Base-by-base conservation (phyloP, 2,329 filamentous ascomycete genomes). In the Exophiala viscosa region DNA sequence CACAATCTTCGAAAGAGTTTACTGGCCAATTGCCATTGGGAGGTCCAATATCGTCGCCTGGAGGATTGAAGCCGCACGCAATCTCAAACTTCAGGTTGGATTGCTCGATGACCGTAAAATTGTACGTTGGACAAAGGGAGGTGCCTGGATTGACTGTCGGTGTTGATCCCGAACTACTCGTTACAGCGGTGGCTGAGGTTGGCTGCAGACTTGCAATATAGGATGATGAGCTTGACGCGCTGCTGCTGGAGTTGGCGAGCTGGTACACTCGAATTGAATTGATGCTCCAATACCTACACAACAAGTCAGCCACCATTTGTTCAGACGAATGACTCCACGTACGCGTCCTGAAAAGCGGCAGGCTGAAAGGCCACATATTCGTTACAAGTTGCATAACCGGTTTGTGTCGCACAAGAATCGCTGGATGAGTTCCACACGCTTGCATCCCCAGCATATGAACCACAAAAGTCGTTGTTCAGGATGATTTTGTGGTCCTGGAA, bases 381-480 rank as follows among this genome's bases (percentile, higher is more conserved):
- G 17, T 56, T 53, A 45, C 60, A 62, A 6, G 54, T 53, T 5
- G 50, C 47, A 28, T 57, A 55, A 3, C 52, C 52, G 0, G 59
- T 61, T 10, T 35, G 42, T n/a, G 48, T 42, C 10, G 51, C 54
- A 36, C 59, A 61, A 31, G 57, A 58, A 11, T 49, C 57, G 15
- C 39, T 52, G 15, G 45, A 49, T 11, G 56, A 54, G 28, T 58
- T 54, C 60, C 60, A 62, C 31, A 62, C 58, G 34, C 28, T 50
- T 10, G 83, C 80, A 42, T 73, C 67, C 17, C 87, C 87, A 7
- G 88, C 88, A 88, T 88, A 93, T 62, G 85, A 80, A 10, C 90
- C 90, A 69, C 90, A 95, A 65, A 92, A 86, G 3, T 85, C 84
- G 0, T 83, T 90, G 71, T 93, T 83, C 69, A 93, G 84, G 58